Evolutionary conservation across 2,329 filamentous ascomycete species (phyloP).

Genomic region (Cytospora chrysosperma): DNA sequence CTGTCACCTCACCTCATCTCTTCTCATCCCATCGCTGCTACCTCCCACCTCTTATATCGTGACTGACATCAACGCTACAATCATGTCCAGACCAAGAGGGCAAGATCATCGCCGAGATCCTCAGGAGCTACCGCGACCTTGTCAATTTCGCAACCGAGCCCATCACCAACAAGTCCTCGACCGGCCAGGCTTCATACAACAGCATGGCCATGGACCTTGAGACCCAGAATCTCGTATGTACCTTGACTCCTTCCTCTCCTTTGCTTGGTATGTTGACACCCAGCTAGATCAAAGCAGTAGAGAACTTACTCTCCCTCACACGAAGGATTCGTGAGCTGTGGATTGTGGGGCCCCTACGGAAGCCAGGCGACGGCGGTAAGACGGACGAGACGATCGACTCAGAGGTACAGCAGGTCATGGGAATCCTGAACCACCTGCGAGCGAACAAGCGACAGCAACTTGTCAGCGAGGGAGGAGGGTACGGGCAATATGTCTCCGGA

Average conservation of each 20-base stretch:
- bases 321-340: constrained; percentile 51
- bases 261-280: neutral
- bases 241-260: neutral
- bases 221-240: constrained; percentile 37
- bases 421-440: constrained; percentile 34
- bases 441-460: constrained; percentile 27
- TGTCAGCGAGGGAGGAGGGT: constrained; percentile 26
- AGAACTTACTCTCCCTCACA: constrained; percentile 47
- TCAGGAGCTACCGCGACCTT: constrained; percentile 45
- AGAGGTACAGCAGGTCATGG: constrained; percentile 38
- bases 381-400: constrained; percentile 35
- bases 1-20: neutral
- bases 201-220: constrained; percentile 41
- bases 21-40: neutral
- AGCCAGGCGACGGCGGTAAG: constrained; percentile 43
- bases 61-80: constrained; percentile 17
- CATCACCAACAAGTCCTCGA: constrained; percentile 35
- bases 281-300: constrained; percentile 39
- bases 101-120: constrained; percentile 43
- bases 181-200: constrained; percentile 41
- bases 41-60: neutral
- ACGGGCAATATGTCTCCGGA: constrained; percentile 29
- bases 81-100: constrained; percentile 44
- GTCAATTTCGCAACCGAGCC: constrained; percentile 38
- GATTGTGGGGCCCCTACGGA: constrained; percentile 47